phyloP scores from a whole-genome alignment of 2,329 filamentous ascomycete species.

The Penicillium sclerotiorum region DNA sequence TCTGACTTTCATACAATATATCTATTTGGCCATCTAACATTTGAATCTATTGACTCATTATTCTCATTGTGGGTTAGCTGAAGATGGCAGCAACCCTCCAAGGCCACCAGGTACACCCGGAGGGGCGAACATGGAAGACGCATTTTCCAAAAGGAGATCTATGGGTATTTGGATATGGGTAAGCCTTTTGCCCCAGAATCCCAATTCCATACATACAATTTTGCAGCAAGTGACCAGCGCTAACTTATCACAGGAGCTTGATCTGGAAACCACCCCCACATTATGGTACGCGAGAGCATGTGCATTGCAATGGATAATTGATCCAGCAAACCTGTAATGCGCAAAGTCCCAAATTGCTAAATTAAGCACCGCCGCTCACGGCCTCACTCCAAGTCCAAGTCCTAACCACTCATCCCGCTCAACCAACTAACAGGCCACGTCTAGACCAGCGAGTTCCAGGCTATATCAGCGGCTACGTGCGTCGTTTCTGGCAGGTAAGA shows the following conservation, averaged over 20 bases:
- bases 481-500: slow-evolving; percentile 95
- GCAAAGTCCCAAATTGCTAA: no score
- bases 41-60: not conserved
- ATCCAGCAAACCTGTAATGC: not conserved
- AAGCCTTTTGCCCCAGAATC: no score
- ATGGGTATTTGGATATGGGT: slow-evolving; percentile 98
- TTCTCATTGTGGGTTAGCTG: no score
- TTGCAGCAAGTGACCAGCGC: not conserved
- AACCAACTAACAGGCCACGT: not conserved
- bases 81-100: slow-evolving; percentile 20
- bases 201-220: no score
- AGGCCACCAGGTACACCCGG: slow-evolving; percentile 26
- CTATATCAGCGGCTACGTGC: slow-evolving; percentile 90
- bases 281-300: slow-evolving; percentile 67
- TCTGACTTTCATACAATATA: not conserved
- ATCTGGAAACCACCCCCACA: slow-evolving; percentile 99
- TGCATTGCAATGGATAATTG: not conserved
- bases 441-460: slow-evolving; percentile 82
- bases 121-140: slow-evolving; percentile 46
- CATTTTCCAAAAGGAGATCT: slow-evolving; percentile 65
- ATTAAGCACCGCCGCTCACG: no score
- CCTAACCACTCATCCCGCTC: not conserved
- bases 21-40: not conserved
- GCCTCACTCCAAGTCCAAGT: no score
- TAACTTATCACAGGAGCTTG: slow-evolving; percentile 67